Conservation (phyloP, 441 rosid genomes). For the Pelargonium fulgidum region DNA sequence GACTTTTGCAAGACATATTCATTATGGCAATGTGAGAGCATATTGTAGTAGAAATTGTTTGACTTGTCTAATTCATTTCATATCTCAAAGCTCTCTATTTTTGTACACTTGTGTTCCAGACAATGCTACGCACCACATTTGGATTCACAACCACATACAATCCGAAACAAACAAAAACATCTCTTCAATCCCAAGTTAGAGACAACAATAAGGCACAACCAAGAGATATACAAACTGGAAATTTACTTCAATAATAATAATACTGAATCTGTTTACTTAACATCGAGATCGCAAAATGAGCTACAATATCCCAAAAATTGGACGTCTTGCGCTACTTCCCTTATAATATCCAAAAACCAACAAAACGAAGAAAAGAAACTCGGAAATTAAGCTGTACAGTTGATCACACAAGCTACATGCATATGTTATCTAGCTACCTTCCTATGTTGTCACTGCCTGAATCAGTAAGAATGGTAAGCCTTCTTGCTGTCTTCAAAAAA, state of each 20-base stretch:
- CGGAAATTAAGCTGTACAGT: conserved; percentile 2
- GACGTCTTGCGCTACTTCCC: neutral
- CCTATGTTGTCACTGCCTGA: conserved; percentile 35
- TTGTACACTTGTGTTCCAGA: too few relatives aligned
- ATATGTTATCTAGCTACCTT: conserved; percentile 36
- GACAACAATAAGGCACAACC: neutral
- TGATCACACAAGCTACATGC: neutral
- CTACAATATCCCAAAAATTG: neutral
- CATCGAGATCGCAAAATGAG: neutral
- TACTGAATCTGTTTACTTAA: neutral
- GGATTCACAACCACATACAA: too few relatives aligned
- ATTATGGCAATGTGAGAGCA: too few relatives aligned
- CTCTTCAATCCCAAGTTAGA: neutral
- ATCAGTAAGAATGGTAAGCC: conserved; percentile 62
- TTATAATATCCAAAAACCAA: neutral
- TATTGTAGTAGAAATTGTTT: too few relatives aligned
- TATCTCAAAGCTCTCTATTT: too few relatives aligned
- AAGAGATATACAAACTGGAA: neutral
- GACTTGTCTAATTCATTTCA: too few relatives aligned
- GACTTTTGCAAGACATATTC: too few relatives aligned
- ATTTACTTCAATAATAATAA: neutral
- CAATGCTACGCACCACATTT: too few relatives aligned
- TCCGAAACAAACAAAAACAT: too few relatives aligned
- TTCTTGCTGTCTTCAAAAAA: conserved; percentile 53
- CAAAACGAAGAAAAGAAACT: neutral